Conservation (phyloP, 176 grass and related monocot genomes). For the Tuctoria greenei region DNA sequence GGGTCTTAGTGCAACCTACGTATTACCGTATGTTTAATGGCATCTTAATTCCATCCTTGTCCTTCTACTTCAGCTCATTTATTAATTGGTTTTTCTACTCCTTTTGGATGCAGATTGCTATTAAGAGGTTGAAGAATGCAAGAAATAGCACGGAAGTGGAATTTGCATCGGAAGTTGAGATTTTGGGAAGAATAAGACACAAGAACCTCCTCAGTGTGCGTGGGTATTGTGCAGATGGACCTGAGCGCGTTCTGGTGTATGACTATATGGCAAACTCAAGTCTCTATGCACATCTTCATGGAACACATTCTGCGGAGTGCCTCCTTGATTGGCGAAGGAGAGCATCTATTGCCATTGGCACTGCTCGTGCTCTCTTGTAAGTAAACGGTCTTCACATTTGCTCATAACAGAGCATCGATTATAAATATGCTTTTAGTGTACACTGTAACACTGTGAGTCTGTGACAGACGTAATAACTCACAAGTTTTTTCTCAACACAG, state of each 20-base stretch:
- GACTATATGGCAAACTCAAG: slow-evolving; percentile 78
- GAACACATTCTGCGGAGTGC: slow-evolving; percentile 55
- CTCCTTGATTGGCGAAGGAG: slow-evolving; percentile 85
- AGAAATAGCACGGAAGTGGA: slow-evolving; percentile 59
- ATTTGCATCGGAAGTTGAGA: slow-evolving; percentile 71
- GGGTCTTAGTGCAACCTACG: slow-evolving; percentile 1
- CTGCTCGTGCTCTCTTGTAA: slow-evolving; percentile 60
- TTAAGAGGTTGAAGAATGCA: slow-evolving; percentile 66
- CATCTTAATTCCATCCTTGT: neutral
- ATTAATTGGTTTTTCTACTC: slow-evolving; percentile 16
- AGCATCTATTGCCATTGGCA: slow-evolving; percentile 58
- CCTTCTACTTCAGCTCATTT: neutral
- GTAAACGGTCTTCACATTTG: slow-evolving; percentile 36
- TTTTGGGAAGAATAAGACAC: slow-evolving; percentile 67
- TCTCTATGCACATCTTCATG: slow-evolving; percentile 71
- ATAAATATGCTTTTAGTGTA: neutral
- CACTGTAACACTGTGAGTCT: neutral
- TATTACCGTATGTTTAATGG: neutral
- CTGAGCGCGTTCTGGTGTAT: slow-evolving; percentile 68
- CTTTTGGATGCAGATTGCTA: slow-evolving; percentile 62
- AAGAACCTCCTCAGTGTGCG: slow-evolving; percentile 73
- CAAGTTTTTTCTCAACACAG: slow-evolving; percentile 39
- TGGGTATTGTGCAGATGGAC: slow-evolving; percentile 82
- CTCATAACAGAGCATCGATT: neutral
- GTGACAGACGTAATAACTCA: slow-evolving; percentile 7